Evolutionary conservation across 2,329 filamentous ascomycete genomes (phyloP).

Genomic region (Fusarium sublunatum): DNA sequence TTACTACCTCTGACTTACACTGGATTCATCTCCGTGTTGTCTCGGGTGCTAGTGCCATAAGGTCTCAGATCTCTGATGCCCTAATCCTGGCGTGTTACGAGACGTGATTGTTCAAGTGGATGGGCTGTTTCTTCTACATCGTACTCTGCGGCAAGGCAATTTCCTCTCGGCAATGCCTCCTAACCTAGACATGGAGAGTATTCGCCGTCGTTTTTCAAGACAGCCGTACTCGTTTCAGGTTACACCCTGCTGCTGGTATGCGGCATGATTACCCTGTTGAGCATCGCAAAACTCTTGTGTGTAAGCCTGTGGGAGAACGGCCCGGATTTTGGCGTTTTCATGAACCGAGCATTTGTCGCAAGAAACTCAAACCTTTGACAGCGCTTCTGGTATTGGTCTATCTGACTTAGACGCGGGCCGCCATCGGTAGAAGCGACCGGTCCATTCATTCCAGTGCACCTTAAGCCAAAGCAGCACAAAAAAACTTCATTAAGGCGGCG

Average conservation of each 20-base stretch:
- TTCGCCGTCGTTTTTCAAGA: conserved; percentile 8
- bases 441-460: conserved; percentile 22
- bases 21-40: conserved; percentile 16
- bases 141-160: not conserved
- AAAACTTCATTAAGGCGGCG: conserved; percentile 1
- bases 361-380: conserved; percentile 23
- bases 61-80: conserved; percentile 31
- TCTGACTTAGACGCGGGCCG: conserved; percentile 24
- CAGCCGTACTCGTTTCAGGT: conserved; percentile 38
- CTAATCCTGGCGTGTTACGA: conserved; percentile 22
- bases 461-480: not conserved
- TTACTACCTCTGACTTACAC: conserved; percentile 7
- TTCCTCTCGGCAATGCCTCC: conserved; percentile 11
- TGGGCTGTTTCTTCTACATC: conserved; percentile 14
- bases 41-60: conserved; percentile 29
- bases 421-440: conserved; percentile 8
- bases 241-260: conserved; percentile 19
- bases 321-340: not conserved
- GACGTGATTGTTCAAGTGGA: conserved; percentile 19
- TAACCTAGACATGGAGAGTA: conserved; percentile 1
- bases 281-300: conserved; percentile 4
- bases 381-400: conserved; percentile 19
- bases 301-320: not conserved
- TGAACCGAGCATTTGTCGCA: not conserved
- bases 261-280: conserved; percentile 17